Conservation (phyloP, 192 early-diverging fungal genomes). For the Lobulomyces angularis region DNA sequence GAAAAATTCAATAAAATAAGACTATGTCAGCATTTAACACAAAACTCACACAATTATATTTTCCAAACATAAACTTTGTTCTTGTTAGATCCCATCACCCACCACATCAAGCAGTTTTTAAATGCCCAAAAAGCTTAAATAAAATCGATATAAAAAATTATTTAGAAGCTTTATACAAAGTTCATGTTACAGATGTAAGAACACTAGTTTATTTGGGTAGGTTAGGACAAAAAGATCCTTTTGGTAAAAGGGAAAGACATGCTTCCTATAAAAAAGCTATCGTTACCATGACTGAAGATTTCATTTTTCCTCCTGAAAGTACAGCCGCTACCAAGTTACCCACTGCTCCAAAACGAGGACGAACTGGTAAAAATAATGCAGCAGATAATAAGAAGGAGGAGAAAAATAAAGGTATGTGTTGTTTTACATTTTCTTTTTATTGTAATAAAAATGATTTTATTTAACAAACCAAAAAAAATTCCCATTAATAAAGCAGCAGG, state of each 20-base stretch:
- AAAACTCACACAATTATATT: too few relatives aligned
- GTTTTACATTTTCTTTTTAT: too few relatives aligned
- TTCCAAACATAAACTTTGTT: constrained; percentile 77
- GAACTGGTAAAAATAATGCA: too few relatives aligned
- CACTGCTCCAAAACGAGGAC: too few relatives aligned
- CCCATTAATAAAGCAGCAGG: too few relatives aligned
- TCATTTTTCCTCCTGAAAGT: constrained; percentile 48
- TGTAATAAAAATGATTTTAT: too few relatives aligned
- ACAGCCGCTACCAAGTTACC: too few relatives aligned
- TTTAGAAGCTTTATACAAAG: constrained; percentile 69
- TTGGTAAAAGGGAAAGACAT: constrained; percentile 16
- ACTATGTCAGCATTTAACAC: too few relatives aligned
- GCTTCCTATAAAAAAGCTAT: constrained; percentile 53
- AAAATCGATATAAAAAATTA: constrained; percentile 88
- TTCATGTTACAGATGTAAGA: constrained; percentile 72
- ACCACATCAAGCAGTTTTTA: constrained; percentile 82
- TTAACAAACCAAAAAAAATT: too few relatives aligned
- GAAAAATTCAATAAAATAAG: too few relatives aligned
- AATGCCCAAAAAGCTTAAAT: constrained; percentile 76
- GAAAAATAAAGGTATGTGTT: too few relatives aligned
- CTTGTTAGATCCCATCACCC: constrained; percentile 65
- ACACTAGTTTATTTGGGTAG: constrained; percentile 76
- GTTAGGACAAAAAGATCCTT: constrained; percentile 11
- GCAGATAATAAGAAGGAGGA: too few relatives aligned
- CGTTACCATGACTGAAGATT: constrained; percentile 54